Conservation (phyloP, 192 early-diverging fungal genomes). For the Geosiphon pyriformis region DNA sequence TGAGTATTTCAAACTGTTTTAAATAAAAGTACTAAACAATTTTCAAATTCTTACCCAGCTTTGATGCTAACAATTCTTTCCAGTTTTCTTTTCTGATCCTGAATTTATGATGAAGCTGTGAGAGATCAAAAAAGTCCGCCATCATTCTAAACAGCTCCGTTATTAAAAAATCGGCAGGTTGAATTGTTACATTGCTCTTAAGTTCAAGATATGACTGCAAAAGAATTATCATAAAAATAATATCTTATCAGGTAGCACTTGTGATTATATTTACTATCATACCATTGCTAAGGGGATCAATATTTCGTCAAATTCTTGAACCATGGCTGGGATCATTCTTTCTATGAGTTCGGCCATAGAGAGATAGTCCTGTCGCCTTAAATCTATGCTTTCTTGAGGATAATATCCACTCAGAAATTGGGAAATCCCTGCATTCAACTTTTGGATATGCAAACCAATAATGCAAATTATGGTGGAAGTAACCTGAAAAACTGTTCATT, state of each 20-base stretch:
- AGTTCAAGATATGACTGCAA: background rate
- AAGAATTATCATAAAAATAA: background rate
- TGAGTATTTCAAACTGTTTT: background rate
- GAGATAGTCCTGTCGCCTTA: background rate
- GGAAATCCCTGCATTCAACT: too few species aligned
- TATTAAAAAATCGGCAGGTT: background rate
- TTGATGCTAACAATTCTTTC: conserved; percentile 2
- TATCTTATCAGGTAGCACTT: too few species aligned
- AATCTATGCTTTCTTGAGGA: too few species aligned
- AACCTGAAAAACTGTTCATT: too few species aligned
- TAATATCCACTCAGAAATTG: too few species aligned
- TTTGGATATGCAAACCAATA: too few species aligned
- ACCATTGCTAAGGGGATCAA: conserved; percentile 17
- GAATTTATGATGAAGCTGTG: background rate
- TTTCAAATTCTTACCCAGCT: background rate
- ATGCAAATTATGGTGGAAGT: too few species aligned
- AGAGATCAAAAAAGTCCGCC: background rate
- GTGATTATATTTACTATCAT: too few species aligned
- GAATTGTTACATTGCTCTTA: background rate
- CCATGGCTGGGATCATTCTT: background rate
- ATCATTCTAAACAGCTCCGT: too few species aligned
- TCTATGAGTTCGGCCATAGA: background rate
- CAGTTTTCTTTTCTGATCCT: background rate
- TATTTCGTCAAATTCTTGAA: conserved; percentile 8
- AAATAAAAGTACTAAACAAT: background rate